phyloP scores from a whole-genome alignment of 2,329 filamentous ascomycete species.

The Scedosporium apiospermum region DNA sequence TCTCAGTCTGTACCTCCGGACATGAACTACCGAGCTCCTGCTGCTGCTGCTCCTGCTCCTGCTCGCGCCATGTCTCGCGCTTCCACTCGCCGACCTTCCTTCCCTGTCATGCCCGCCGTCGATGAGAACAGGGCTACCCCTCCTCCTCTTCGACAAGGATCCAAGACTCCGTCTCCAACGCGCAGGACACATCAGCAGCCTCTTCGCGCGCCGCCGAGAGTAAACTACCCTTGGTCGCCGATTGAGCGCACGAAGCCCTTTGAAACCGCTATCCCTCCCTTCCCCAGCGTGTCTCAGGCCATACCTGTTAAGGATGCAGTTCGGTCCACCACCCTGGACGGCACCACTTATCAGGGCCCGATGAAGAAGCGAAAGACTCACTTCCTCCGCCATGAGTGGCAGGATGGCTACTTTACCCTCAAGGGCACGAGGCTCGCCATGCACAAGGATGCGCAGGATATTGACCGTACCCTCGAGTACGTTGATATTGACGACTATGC shows the following conservation, averaged over 20 bases:
- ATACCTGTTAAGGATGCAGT: slow-evolving; percentile 13
- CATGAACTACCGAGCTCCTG: slow-evolving; percentile 63
- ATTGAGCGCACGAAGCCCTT: slow-evolving; percentile 31
- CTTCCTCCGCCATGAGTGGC: slow-evolving; percentile 87
- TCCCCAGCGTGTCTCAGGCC: slow-evolving; percentile 11
- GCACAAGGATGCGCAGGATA: slow-evolving; percentile 52
- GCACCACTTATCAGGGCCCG: slow-evolving; percentile 67
- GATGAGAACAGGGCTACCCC: slow-evolving; percentile 50
- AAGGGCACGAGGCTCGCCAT: slow-evolving; percentile 65
- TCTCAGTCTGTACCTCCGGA: slow-evolving; percentile 91
- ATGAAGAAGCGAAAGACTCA: slow-evolving; percentile 92
- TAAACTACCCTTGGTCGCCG: slow-evolving; percentile 47
- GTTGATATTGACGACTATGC: slow-evolving; percentile 86
- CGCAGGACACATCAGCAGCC: slow-evolving; percentile 26
- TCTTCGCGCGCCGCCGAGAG: slow-evolving; percentile 42
- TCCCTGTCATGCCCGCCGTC: slow-evolving; percentile 59
- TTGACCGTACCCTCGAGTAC: slow-evolving; percentile 58
- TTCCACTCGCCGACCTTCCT: slow-evolving; percentile 55
- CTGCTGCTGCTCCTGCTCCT: slow-evolving; percentile 6
- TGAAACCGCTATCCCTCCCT: slow-evolving; percentile 34
- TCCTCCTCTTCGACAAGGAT: slow-evolving; percentile 5
- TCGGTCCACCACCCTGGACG: slow-evolving; percentile 21
- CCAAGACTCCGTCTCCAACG: slow-evolving; percentile 22
- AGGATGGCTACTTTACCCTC: slow-evolving; percentile 83
- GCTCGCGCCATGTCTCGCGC: slow-evolving; percentile 43